Percentiles rank a stretch among this genome's conserved stretches.
Conservation (phyloP, 768 basidiomycete species). For the Pisolithus sp. region DNA sequence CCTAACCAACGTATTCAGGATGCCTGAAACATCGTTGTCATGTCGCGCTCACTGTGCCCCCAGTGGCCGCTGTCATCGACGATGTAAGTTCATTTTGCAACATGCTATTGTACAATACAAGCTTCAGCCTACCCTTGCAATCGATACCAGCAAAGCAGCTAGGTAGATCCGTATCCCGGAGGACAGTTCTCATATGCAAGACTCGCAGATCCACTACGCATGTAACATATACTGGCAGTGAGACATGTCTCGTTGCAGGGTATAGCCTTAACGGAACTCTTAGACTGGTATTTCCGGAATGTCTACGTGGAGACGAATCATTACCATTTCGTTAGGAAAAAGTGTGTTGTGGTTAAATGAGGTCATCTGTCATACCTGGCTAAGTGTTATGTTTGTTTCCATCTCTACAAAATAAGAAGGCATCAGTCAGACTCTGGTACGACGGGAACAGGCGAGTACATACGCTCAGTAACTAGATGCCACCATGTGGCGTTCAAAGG, state of each 20-base stretch:
- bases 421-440: background rate
- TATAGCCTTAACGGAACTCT: conserved; percentile 45
- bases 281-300: conserved; percentile 67
- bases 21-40: too few species aligned
- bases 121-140: too few species aligned
- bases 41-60: too few species aligned
- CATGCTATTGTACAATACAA: too few species aligned
- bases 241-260: conserved; percentile 54
- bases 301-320: conserved; percentile 29
- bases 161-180: conserved; percentile 56
- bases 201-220: conserved; percentile 60
- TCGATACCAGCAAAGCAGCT: conserved; percentile 14
- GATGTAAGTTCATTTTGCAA: too few species aligned
- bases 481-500: conserved; percentile 77
- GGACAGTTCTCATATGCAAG: conserved; percentile 54
- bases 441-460: conserved; percentile 8
- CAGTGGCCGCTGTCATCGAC: too few species aligned
- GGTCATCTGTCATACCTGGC: conserved; percentile 11
- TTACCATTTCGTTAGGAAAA: background rate
- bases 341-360: background rate
- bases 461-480: conserved; percentile 69
- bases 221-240: conserved; percentile 62
- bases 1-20: too few species aligned
- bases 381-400: conserved; percentile 15
- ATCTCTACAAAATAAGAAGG: conserved; percentile 9